phyloP scores from a whole-genome alignment of 768 basidiomycete species.

The Daedaleopsis sinensis region DNA sequence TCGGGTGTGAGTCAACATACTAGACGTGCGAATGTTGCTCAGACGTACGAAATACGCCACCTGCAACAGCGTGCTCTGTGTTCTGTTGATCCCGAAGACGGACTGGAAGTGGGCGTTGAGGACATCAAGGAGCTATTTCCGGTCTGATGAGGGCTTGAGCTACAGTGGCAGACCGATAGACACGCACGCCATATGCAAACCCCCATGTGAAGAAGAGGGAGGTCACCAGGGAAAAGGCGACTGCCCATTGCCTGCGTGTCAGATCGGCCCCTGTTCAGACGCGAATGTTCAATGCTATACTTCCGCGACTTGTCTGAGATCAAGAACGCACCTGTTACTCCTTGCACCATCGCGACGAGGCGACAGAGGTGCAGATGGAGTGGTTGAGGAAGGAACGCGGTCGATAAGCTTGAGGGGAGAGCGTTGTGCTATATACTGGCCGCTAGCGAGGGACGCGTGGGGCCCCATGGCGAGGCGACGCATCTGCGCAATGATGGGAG shows the following conservation, averaged over 20 bases:
- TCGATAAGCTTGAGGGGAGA: constrained; percentile 3
- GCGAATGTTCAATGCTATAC: neutral
- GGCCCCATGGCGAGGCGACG: constrained; percentile 4
- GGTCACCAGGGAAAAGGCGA: constrained; percentile 70
- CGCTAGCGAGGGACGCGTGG: constrained; percentile 8
- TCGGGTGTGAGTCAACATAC: neutral
- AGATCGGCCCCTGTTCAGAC: constrained; percentile 42
- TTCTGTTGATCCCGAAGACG: constrained; percentile 66
- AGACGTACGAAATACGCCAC: constrained; percentile 64
- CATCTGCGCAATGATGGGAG: constrained; percentile 15
- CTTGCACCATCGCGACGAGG: constrained; percentile 37
- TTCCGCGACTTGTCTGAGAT: neutral
- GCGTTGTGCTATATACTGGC: constrained; percentile 19
- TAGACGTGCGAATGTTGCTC: neutral
- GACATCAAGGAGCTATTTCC: constrained; percentile 60
- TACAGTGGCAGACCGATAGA: neutral
- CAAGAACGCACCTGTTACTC: constrained; percentile 43
- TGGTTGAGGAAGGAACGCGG: constrained; percentile 11
- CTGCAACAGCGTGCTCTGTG: constrained; percentile 75
- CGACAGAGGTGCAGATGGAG: constrained; percentile 12
- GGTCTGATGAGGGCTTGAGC: constrained; percentile 25
- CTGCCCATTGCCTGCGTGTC: constrained; percentile 49
- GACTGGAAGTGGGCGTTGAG: constrained; percentile 75
- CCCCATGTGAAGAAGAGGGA: constrained; percentile 82
- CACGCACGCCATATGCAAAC: constrained; percentile 64